These are phyloP conservation scores for Apophysomyces elegans DNA, from an alignment of 371 early-diverging fungal genomes.

Conservation along the genomic window DNA sequence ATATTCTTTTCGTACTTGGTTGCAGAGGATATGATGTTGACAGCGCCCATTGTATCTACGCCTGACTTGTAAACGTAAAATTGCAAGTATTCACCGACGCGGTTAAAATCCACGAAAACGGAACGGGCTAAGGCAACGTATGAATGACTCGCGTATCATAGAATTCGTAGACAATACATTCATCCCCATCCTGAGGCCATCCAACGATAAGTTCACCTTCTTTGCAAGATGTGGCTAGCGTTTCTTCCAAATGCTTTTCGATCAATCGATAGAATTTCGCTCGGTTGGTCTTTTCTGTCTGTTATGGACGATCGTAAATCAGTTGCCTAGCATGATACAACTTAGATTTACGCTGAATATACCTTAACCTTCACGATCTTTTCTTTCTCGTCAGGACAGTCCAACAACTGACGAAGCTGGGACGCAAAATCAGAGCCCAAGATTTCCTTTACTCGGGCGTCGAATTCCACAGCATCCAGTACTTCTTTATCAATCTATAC, in stretches of 20 bases:
- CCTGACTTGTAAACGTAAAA: conserved; percentile 91
- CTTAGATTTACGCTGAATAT: background rate
- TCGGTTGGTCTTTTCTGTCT: conserved; percentile 35
- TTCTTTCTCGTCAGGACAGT: conserved; percentile 25
- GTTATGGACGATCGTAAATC: background rate
- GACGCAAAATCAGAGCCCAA: conserved; percentile 28
- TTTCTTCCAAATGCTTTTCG: conserved; percentile 32
- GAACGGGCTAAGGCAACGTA: conserved; percentile 17
- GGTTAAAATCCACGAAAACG: conserved; percentile 39
- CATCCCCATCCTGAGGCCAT: conserved; percentile 32
- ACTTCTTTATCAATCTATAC: background rate
- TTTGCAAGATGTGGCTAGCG: conserved; percentile 23
- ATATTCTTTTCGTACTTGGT: background rate
- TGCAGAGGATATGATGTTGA: conserved; percentile 59
- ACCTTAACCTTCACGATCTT: conserved; percentile 22
- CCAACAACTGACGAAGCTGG: conserved; percentile 32
- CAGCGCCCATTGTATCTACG: conserved; percentile 86
- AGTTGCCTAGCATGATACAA: background rate
- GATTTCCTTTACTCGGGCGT: conserved; percentile 27
- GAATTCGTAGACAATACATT: background rate
- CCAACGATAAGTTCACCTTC: conserved; percentile 35
- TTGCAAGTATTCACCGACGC: conserved; percentile 74
- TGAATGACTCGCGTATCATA: background rate
- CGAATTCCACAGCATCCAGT: conserved; percentile 25
- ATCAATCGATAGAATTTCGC: conserved; percentile 30